Evolutionary conservation across 495 filamentous ascomycete genomes (phyloP).

Genomic region (Penicillium flavigenum): DNA sequence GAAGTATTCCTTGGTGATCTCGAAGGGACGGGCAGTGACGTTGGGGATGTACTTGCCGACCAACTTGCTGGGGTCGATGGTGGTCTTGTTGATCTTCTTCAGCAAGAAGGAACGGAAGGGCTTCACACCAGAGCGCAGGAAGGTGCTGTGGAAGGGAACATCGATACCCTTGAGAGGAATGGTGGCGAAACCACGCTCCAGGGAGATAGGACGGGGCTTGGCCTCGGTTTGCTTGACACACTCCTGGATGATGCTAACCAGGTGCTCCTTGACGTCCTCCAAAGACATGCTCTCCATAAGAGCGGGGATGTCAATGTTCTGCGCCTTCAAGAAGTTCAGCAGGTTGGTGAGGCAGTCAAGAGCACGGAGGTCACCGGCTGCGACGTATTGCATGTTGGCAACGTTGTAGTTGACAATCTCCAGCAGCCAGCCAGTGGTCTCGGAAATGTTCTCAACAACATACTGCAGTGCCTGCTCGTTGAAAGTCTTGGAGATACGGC

Average conservation of each 20-base stretch:
- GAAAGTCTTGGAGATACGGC: slow-evolving; percentile 95
- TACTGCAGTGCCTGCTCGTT: slow-evolving; percentile 95
- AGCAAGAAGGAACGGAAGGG: slow-evolving; percentile 95
- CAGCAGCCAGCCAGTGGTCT: slow-evolving; percentile 89
- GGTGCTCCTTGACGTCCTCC: slow-evolving; percentile 78
- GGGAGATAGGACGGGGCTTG: slow-evolving; percentile 82
- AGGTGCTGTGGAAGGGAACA: slow-evolving; percentile 98
- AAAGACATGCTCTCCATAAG: slow-evolving; percentile 80
- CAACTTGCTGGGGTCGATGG: slow-evolving; percentile 93
- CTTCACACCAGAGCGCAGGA: slow-evolving; percentile 95
- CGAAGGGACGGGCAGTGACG: slow-evolving; percentile 92
- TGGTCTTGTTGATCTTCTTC: slow-evolving; percentile 99
- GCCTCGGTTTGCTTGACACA: slow-evolving; percentile 80
- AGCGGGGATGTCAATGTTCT: slow-evolving; percentile 93
- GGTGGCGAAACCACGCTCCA: slow-evolving; percentile 93
- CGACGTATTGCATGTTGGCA: slow-evolving; percentile 97
- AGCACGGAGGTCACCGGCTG: slow-evolving; percentile 92
- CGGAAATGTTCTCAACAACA: slow-evolving; percentile 87
- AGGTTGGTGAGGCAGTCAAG: slow-evolving; percentile 91
- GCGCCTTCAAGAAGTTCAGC: slow-evolving; percentile 88
- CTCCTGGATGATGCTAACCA: slow-evolving; percentile 80
- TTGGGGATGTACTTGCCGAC: slow-evolving; percentile 99
- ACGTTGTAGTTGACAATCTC: slow-evolving; percentile 99
- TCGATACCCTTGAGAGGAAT: slow-evolving; percentile 97
- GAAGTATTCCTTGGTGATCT: slow-evolving; percentile 97